Evolutionary conservation across 352 stramenopile species (phyloP), one percentile per base, ranked within the genome.

Genomic region (Phytophthora idaei): DNA sequence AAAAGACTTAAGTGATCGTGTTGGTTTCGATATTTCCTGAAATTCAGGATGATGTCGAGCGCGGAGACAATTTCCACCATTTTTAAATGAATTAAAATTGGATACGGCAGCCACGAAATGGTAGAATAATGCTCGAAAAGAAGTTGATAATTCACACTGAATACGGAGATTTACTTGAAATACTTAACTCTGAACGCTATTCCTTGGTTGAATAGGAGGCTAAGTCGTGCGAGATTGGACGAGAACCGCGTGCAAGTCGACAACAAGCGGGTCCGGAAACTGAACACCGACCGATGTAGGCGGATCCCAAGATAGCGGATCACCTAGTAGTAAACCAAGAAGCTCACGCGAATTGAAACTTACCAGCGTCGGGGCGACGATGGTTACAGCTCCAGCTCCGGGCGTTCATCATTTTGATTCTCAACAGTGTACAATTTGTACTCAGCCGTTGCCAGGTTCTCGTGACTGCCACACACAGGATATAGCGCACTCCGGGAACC

Each of bases 401-500:
- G 39, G 27, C 51, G 28, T 51, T 4, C 27, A 25, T 34, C 34
- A 15, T 36, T 8, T 3, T 1, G 27, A 25, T 42, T 9, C 53
- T 42, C 25, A 17, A 61, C 39, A 21, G 2, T 31, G 41, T 45
- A 51, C 27, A 61, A 5, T 51, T 21, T 21, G 54, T 61, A 52
- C 12, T 31, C 39, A 6, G 28, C 41, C 21, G 25, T 17, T 17
- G 15, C 15, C 11, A 51, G 21, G 1, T 6, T 3, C 11, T 6
- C n/a, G 29, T 15, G 12, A 61, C 27, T 21, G 39, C 54, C 39
- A 61, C 42, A 5, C 55, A 61, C 29, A 61, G 17, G 12, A 53
- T 25, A 29, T 27, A 61, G 42, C 29, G n/a, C 28, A 61, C 54
- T 21, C 42, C 42, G 7, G 29, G 28, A 36, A 52, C 25, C 12